Conservation (phyloP, 768 basidiomycete genomes). For the Chalciporus pseudorubinellus region DNA sequence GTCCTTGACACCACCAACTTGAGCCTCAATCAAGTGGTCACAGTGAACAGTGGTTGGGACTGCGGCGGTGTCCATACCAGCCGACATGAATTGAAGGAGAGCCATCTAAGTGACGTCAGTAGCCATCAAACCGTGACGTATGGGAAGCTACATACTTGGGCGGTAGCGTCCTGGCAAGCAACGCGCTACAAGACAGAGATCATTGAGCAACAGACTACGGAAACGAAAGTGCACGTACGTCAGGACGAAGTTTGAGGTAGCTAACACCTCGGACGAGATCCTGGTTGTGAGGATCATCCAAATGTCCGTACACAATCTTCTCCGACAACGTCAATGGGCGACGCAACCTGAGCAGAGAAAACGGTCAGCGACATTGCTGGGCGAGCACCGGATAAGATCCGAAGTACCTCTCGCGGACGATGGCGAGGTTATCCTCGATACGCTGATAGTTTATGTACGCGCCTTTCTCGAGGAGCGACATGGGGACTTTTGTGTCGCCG, state of each 20-base stretch:
- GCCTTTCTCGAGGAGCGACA: conserved; percentile 81
- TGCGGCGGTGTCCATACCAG: conserved; percentile 95
- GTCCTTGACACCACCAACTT: conserved; percentile 91
- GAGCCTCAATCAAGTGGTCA: conserved; percentile 98
- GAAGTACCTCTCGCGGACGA: conserved; percentile 77
- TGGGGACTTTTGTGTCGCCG: conserved; percentile 86
- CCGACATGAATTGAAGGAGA: conserved; percentile 99
- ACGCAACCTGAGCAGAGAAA: conserved; percentile 56
- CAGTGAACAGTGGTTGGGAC: conserved; percentile 99
- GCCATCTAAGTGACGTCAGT: conserved; percentile 77
- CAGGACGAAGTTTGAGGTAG: conserved; percentile 97
- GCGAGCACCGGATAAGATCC: background rate
- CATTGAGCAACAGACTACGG: conserved; percentile 1
- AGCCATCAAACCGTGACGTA: conserved; percentile 13
- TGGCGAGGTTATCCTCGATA: conserved; percentile 93
- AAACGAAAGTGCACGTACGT: conserved; percentile 55
- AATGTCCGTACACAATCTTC: conserved; percentile 97
- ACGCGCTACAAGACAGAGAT: conserved; percentile 54
- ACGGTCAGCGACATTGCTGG: background rate
- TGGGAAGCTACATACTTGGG: conserved; percentile 53
- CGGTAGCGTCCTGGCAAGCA: conserved; percentile 89
- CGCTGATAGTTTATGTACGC: conserved; percentile 93
- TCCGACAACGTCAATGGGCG: conserved; percentile 93
- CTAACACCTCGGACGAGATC: conserved; percentile 89
- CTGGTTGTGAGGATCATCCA: conserved; percentile 90